Percentiles rank a stretch among this genome's conserved stretches.
Evolutionary conservation across 345 rosid species (phyloP).

Genomic region (Theobroma cacao): DNA sequence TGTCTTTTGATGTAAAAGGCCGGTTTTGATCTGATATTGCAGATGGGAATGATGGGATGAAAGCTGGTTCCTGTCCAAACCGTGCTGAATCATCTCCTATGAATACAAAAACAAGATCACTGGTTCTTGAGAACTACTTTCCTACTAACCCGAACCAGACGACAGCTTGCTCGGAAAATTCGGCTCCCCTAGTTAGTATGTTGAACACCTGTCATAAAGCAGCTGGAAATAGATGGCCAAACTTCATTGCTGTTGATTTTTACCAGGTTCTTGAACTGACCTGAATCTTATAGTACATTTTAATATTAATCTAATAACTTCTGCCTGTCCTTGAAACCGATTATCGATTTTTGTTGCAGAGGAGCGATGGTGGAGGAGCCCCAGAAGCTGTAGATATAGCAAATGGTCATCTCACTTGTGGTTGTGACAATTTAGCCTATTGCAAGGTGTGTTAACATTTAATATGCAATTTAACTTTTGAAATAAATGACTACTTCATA

Average conservation of each 20-base stretch:
- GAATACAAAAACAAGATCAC: slow-evolving; percentile 49
- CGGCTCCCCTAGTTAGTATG: slow-evolving; percentile 64
- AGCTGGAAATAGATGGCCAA: slow-evolving; percentile 89
- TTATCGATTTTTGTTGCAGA: slow-evolving; percentile 37
- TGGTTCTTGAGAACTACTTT: slow-evolving; percentile 76
- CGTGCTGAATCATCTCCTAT: slow-evolving; percentile 71
- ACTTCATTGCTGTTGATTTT: slow-evolving; percentile 92
- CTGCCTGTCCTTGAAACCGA: not conserved
- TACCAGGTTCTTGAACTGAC: slow-evolving; percentile 56
- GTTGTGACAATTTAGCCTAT: slow-evolving; percentile 66
- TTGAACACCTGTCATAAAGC: slow-evolving; percentile 68
- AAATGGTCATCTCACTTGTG: slow-evolving; percentile 93
- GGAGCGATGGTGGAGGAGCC: slow-evolving; percentile 90
- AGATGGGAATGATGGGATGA: slow-evolving; percentile 88
- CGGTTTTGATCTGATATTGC: slow-evolving; percentile 25
- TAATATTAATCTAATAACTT: not conserved
- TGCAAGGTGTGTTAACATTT: slow-evolving; percentile 59
- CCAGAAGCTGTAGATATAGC: slow-evolving; percentile 78
- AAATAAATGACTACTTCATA: not conserved
- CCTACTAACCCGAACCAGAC: slow-evolving; percentile 62
- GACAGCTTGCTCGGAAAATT: slow-evolving; percentile 66
- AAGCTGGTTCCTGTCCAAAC: slow-evolving; percentile 61
- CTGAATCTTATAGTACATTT: not conserved
- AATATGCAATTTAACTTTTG: not conserved
- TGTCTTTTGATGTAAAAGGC: not conserved